phyloP scores from a whole-genome alignment of 441 rosid species.

The Croton laevigatus region DNA sequence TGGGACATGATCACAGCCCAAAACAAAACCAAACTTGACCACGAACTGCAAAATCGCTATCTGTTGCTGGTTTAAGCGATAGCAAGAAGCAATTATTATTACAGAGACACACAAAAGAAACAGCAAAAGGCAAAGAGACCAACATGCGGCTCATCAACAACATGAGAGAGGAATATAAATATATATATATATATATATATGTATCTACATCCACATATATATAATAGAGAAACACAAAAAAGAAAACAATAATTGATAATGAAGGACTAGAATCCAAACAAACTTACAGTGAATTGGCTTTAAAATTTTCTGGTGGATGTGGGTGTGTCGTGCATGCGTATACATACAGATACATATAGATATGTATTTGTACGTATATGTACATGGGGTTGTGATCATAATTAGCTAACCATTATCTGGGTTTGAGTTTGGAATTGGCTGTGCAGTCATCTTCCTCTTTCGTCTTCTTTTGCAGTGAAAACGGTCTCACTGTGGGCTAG shows the following conservation, averaged over 20 bases:
- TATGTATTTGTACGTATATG: background rate
- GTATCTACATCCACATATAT: background rate
- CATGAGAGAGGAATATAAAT: background rate
- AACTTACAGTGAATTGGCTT: background rate
- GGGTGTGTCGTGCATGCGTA: background rate
- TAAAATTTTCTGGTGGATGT: background rate
- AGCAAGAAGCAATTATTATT: background rate
- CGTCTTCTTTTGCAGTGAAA: background rate
- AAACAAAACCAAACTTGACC: background rate
- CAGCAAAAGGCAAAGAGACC: conserved; percentile 21
- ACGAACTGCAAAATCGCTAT: conserved; percentile 7
- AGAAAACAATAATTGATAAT: conserved; percentile 12
- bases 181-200: no score
- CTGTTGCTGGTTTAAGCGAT: conserved; percentile 14
- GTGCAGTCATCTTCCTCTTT: background rate
- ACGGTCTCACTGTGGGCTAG: background rate
- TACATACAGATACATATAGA: background rate
- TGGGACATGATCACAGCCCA: conserved; percentile 54
- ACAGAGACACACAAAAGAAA: conserved; percentile 6
- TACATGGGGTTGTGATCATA: background rate
- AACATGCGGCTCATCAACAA: conserved; percentile 25
- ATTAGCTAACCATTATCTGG: conserved; percentile 16
- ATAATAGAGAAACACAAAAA: background rate
- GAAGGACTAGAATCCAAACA: conserved; percentile 33
- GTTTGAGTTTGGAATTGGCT: conserved; percentile 27